A percentile compares a stretch with the other conserved stretches of the same genome.
These are phyloP conservation scores for Simplicillium aogashimaense DNA, from an alignment of 2,329 filamentous ascomycete genomes.

Conservation along the genomic window DNA sequence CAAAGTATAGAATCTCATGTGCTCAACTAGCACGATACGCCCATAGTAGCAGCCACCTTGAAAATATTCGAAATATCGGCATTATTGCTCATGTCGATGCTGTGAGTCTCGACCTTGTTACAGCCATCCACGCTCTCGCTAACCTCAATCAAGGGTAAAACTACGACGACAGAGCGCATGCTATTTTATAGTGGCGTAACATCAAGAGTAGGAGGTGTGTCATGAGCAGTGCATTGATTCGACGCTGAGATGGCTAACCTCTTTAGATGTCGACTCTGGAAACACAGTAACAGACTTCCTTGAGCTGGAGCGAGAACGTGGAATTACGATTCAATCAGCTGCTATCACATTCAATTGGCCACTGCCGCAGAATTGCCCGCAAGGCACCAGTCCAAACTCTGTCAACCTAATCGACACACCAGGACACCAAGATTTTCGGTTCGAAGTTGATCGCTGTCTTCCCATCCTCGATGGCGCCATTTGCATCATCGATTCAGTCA, in stretches of 20 bases:
- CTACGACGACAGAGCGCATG: slow-evolving; percentile 98
- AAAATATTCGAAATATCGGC: slow-evolving; percentile 81
- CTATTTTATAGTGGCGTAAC: slow-evolving; percentile 92
- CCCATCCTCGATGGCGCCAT: slow-evolving; percentile 82
- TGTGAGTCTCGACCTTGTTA: slow-evolving; percentile 25
- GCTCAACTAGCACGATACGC: too few species aligned
- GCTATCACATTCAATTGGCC: slow-evolving; percentile 96
- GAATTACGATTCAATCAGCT: slow-evolving; percentile 96
- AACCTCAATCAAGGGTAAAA: slow-evolving; percentile 58
- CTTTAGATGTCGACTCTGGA: slow-evolving; percentile 78
- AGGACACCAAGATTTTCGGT: slow-evolving; percentile 94
- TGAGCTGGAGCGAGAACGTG: slow-evolving; percentile 80
- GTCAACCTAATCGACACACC: slow-evolving; percentile 95
- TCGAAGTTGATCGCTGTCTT: slow-evolving; percentile 86
- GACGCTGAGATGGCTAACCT: slow-evolving; percentile 3
- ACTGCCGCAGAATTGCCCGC: slow-evolving; percentile 34
- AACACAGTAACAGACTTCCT: slow-evolving; percentile 97
- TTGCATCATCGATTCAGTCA: slow-evolving; percentile 87
- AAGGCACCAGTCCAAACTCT: slow-evolving; percentile 43
- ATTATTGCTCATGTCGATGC: slow-evolving; percentile 99
- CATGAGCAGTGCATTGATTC: too few species aligned
- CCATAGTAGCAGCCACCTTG: slow-evolving; percentile 8
- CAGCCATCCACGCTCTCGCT: background rate
- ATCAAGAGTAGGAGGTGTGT: slow-evolving; percentile 63
- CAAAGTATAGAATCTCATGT: too few species aligned